Percentiles rank a stretch among this genome's conserved stretches.
Conservation (phyloP, 1,284 basidiomycete species). For the Tylopilus sp. region DNA sequence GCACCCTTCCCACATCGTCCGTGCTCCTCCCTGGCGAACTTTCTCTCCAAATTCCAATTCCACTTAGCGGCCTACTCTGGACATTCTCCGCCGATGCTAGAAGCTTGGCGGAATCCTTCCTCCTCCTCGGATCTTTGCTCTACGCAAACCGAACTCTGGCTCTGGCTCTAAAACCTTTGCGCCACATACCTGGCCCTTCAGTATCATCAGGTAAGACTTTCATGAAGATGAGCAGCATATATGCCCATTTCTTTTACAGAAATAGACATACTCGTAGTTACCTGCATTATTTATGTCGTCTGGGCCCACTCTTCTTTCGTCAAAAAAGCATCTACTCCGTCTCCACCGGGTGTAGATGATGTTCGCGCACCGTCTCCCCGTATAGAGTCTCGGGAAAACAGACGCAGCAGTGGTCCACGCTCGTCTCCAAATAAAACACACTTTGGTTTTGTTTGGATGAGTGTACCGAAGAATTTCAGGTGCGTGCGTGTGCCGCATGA, state of each 20-base stretch:
- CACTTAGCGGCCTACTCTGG: slow-evolving; percentile 15
- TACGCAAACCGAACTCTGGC: slow-evolving; percentile 30
- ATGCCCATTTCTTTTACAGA: slow-evolving; percentile 40
- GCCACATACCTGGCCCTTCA: slow-evolving; percentile 9
- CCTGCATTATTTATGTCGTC: slow-evolving; percentile 59
- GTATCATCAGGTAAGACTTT: slow-evolving; percentile 26
- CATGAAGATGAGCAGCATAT: neutral
- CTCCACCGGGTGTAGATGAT: slow-evolving; percentile 25
- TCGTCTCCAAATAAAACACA: slow-evolving; percentile 41
- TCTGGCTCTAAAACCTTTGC: slow-evolving; percentile 1
- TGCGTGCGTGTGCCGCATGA: slow-evolving; percentile 30
- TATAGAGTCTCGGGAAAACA: slow-evolving; percentile 44
- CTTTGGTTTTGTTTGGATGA: slow-evolving; percentile 80
- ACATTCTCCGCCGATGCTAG: slow-evolving; percentile 27
- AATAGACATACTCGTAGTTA: slow-evolving; percentile 52
- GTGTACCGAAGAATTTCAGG: slow-evolving; percentile 85
- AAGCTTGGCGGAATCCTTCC: slow-evolving; percentile 24
- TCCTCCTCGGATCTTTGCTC: slow-evolving; percentile 32
- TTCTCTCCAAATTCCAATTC: slow-evolving; percentile 19
- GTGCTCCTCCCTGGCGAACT: slow-evolving; percentile 27
- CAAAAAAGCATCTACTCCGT: slow-evolving; percentile 15
- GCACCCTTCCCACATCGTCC: slow-evolving; percentile 4
- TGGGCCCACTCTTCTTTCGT: slow-evolving; percentile 55
- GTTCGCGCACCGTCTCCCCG: slow-evolving; percentile 32
- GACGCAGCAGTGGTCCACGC: slow-evolving; percentile 34